A percentile compares a stretch with the other conserved stretches of the same genome.
Evolutionary conservation across 768 basidiomycete species (phyloP).

Genomic region (Lentinula aciculospora): DNA sequence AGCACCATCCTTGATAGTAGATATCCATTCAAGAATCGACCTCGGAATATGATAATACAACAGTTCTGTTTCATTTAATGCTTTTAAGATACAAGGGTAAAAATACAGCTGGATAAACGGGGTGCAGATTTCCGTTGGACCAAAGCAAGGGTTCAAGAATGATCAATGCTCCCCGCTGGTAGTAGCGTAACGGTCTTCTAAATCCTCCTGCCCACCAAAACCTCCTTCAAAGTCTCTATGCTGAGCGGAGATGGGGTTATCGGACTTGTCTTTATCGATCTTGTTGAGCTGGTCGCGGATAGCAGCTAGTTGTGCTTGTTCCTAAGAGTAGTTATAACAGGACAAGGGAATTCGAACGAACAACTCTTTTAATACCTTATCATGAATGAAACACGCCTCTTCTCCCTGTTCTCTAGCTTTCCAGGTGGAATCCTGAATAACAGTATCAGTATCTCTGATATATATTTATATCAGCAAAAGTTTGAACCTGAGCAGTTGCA

Average conservation of each 20-base stretch:
- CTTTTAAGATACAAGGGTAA: not conserved
- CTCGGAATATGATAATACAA: no score
- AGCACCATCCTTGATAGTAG: no score
- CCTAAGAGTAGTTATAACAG: no score
- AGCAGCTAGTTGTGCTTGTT: slow-evolving; percentile 49
- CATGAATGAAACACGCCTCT: slow-evolving; percentile 44
- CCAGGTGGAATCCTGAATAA: slow-evolving; percentile 47
- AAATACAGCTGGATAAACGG: not conserved
- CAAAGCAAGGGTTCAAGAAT: not conserved
- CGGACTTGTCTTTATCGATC: slow-evolving; percentile 7
- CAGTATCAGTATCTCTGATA: no score
- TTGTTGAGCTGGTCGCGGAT: slow-evolving; percentile 30
- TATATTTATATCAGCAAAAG: not conserved
- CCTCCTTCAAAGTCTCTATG: slow-evolving; percentile 62
- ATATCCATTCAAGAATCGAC: no score
- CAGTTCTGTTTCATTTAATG: no score
- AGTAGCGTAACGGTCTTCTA: slow-evolving; percentile 76
- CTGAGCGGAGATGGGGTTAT: slow-evolving; percentile 15
- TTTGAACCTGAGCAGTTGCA: slow-evolving; percentile 27
- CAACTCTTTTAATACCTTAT: slow-evolving; percentile 39
- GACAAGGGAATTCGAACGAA: no score
- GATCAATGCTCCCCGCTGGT: slow-evolving; percentile 65
- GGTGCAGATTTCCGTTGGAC: not conserved
- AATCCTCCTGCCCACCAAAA: slow-evolving; percentile 76
- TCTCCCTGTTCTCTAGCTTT: slow-evolving; percentile 49